These are phyloP conservation scores for Colletotrichum tamarilloi DNA, from an alignment of 2,329 filamentous ascomycete genomes.

Conservation along the genomic window DNA sequence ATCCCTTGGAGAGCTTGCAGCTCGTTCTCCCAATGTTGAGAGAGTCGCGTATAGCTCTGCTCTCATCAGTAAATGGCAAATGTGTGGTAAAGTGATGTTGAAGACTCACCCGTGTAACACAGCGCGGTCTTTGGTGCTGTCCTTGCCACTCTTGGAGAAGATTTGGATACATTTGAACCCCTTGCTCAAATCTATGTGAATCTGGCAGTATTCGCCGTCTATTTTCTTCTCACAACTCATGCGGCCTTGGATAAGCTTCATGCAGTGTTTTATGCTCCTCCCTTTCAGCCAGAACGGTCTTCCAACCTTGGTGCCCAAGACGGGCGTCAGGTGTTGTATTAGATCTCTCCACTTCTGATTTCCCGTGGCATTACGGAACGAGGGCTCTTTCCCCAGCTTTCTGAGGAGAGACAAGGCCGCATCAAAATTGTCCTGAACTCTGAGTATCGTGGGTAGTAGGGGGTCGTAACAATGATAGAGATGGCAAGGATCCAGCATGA, in stretches of 20 bases:
- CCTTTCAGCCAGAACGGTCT: slow-evolving; percentile 73
- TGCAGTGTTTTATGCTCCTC: slow-evolving; percentile 79
- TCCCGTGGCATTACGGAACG: slow-evolving; percentile 38
- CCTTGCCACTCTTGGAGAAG: slow-evolving; percentile 92
- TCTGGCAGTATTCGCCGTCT: slow-evolving; percentile 91
- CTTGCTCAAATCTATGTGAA: slow-evolving; percentile 79
- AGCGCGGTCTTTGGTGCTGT: slow-evolving; percentile 79
- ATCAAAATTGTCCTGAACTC: slow-evolving; percentile 75
- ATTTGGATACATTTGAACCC: slow-evolving; percentile 73
- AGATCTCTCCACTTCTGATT: slow-evolving; percentile 37
- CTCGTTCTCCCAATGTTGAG: slow-evolving; percentile 69
- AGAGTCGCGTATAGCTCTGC: slow-evolving; percentile 69
- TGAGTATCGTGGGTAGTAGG: slow-evolving; percentile 75
- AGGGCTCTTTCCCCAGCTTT: slow-evolving; percentile 41
- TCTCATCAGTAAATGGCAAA: slow-evolving; percentile 31
- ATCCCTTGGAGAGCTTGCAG: slow-evolving; percentile 71
- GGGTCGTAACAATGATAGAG: slow-evolving; percentile 74
- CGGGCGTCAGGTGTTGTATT: slow-evolving; percentile 58
- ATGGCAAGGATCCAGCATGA: slow-evolving; percentile 67
- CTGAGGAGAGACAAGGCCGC: slow-evolving; percentile 68
- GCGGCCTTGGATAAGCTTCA: slow-evolving; percentile 69
- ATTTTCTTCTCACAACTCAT: slow-evolving; percentile 86
- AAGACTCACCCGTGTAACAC: slow-evolving; percentile 65
- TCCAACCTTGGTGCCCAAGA: slow-evolving; percentile 72
- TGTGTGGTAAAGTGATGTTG: not conserved